Base-by-base conservation (phyloP, 148 eudicot genomes). In the Rhododendron kiyosumense region DNA sequence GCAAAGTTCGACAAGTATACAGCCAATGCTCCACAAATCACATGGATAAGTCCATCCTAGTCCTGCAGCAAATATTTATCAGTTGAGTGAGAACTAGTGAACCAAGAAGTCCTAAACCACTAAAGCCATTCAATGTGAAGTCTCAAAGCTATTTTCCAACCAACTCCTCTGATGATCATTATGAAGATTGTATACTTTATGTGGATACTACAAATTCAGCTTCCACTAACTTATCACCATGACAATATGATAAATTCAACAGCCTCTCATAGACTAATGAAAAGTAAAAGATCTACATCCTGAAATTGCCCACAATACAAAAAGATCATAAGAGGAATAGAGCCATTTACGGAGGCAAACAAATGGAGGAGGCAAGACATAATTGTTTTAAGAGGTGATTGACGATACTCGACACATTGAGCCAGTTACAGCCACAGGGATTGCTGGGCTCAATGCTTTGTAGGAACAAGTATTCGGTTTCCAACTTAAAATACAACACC, bases 1-100 rank as follows among this genome's bases (percentile, higher is more conserved):
- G 92, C 96, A 96, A 36, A 94, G 94, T 87, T 96, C 98, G 45
- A 93, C 91, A 14, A 96, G 95, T 85, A 96, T 93, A 88, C 98
- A 96, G 22, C 98, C 98, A 81, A 93, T 84, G 84, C 98, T 91
- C 98, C 98, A 96, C 45, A 96, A 86, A 89, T 96, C 98, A 90
- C 98, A 96, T 57, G 98, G 96, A 83, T 88, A 93, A 83, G 90
- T 92, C 98, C 98, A 96, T 73, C 95, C 98, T 78, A 94, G 87
- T 81, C 98, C 98, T 96, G 94, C 57, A 90, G 46, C 77, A 85
- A 52, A 46, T 14, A 22, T 52, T 1, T 13, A 48, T 9, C n/a
- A 46, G 71, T 73, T 65, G 51, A 65, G 73, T 59, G 51, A 34
- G 51, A 22, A 57, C 2, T 61, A 36, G n/a, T 51, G 18, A 24